Evolutionary conservation across 2,329 filamentous ascomycete genomes (phyloP), one percentile per base, ranked within the genome.

Genomic region (Huntiella abstrusa): DNA sequence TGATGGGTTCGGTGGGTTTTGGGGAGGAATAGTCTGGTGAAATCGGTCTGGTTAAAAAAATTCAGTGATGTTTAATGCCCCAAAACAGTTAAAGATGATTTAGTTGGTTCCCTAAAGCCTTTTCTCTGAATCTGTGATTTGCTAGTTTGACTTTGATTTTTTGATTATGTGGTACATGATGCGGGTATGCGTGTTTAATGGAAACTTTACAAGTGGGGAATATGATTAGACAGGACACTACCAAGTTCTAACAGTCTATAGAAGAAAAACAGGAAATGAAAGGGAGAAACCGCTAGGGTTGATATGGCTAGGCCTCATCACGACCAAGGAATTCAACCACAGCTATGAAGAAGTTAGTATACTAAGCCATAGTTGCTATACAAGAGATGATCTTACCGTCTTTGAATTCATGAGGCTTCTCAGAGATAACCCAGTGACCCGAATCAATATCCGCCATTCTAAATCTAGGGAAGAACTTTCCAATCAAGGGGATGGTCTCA

Each of bases 351-450:
- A 28, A 36, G 34, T 48, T 38, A 48, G 46, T 19, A 45, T 36
- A 12, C 10, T n/a, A 43, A 36, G 12, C 5, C n/a, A 10, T 13
- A 10, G 17, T 15, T 16, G 13, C 19, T 28, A n/a, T 28, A 39
- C 71, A 11, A 43, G 12, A 11, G 8, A 13, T 16, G 7, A 3
- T 59, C 47, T 45, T 58, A 85, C 83, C 78, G 68, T 72, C 65
- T 57, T 78, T 74, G 53, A 93, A 93, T 7, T 69, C 77, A 56
- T 85, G 76, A 0, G 85, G 84, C 54, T 85, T 79, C 65, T 93
- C 85, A n/a, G 82, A 84, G 51, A 88, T 86, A 4, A 93, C 66
- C 85, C 85, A 93, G 60, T 93, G 85, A 0, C 85, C 85, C 6
- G 78, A 72, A 34, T 91, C 78, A 32, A 93, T 64, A 61, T 88